These are phyloP conservation scores for Microbotryomycetes sp. DNA, from an alignment of 1,284 basidiomycete genomes.

Conservation along the genomic window DNA sequence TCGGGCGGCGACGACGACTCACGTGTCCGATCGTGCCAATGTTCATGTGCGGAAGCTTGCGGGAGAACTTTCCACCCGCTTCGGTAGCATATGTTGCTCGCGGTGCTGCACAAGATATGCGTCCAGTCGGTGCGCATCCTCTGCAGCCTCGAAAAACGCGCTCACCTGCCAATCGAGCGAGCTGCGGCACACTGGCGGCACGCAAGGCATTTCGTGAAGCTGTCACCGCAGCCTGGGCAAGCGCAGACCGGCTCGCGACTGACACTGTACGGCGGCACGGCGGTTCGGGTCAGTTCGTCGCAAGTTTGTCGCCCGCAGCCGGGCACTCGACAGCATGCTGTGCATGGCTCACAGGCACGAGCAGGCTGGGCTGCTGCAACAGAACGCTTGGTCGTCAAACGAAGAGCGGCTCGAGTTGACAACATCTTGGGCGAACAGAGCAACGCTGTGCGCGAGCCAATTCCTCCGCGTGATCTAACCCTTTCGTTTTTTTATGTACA, in stretches of 20 bases:
- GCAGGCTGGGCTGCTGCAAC: conserved; percentile 10
- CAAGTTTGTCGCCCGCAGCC: background rate
- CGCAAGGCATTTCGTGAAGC: conserved; percentile 8
- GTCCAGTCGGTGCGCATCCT: background rate
- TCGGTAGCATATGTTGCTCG: conserved; percentile 26
- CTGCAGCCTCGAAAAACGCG: background rate
- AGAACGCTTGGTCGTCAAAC: conserved; percentile 14
- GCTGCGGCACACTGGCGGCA: conserved; percentile 6
- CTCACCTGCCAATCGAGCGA: background rate
- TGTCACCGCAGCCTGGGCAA: conserved; percentile 7
- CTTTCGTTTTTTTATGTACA: no score
- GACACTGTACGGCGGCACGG: conserved; percentile 7
- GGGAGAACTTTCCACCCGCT: conserved; percentile 25
- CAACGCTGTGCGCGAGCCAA: background rate
- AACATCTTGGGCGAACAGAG: background rate
- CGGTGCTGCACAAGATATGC: conserved; percentile 5
- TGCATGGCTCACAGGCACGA: conserved; percentile 16
- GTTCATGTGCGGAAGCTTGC: conserved; percentile 38
- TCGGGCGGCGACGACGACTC: conserved; percentile 9
- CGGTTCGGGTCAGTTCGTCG: background rate
- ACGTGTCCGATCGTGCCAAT: conserved; percentile 46
- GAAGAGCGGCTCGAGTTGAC: conserved; percentile 1
- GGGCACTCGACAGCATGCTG: background rate
- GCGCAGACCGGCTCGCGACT: conserved; percentile 18
- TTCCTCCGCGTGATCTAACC: background rate